Conservation (phyloP, 2,329 filamentous ascomycete species). For the Ophiostoma triangulosporum region DNA sequence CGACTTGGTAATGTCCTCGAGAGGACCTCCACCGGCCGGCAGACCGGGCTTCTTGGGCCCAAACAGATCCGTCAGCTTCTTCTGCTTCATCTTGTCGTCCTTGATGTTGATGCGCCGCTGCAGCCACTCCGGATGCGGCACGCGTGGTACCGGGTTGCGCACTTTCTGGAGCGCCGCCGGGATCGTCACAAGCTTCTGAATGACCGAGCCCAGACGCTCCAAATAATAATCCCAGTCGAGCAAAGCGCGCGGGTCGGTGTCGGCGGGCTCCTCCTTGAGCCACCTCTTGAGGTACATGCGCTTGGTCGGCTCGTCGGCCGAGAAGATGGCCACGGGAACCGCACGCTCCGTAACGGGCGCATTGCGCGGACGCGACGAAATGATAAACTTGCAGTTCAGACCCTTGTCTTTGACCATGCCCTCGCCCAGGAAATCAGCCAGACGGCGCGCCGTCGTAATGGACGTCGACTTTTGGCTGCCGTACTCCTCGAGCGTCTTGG, state of each 20-base stretch:
- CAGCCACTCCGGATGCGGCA: conserved; percentile 92
- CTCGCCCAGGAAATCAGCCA: conserved; percentile 92
- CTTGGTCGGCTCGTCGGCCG: conserved; percentile 78
- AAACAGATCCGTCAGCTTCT: conserved; percentile 94
- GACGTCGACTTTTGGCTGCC: conserved; percentile 92
- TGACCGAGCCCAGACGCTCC: conserved; percentile 88
- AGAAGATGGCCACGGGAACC: conserved; percentile 92
- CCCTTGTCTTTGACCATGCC: conserved; percentile 99
- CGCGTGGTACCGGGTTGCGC: conserved; percentile 82
- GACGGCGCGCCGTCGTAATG: conserved; percentile 91
- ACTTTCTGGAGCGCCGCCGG: conserved; percentile 92
- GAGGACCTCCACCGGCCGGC: conserved; percentile 32
- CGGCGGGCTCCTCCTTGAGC: conserved; percentile 81
- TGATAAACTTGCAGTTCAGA: conserved; percentile 98
- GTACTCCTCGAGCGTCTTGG: conserved; percentile 93
- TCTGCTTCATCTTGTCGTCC: conserved; percentile 96
- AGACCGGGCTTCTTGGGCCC: conserved; percentile 22
- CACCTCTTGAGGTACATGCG: conserved; percentile 85
- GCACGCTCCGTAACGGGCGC: conserved; percentile 91
- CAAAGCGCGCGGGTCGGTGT: conserved; percentile 79
- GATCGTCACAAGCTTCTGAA: conserved; percentile 98
- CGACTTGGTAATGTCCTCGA: conserved; percentile 60
- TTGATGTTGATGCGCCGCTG: conserved; percentile 87
- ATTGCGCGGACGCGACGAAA: conserved; percentile 72
- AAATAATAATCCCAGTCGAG: conserved; percentile 97